Evolutionary conservation across 106 monocot genomes (phyloP).

Genomic region (Dendrobium huoshanense): DNA sequence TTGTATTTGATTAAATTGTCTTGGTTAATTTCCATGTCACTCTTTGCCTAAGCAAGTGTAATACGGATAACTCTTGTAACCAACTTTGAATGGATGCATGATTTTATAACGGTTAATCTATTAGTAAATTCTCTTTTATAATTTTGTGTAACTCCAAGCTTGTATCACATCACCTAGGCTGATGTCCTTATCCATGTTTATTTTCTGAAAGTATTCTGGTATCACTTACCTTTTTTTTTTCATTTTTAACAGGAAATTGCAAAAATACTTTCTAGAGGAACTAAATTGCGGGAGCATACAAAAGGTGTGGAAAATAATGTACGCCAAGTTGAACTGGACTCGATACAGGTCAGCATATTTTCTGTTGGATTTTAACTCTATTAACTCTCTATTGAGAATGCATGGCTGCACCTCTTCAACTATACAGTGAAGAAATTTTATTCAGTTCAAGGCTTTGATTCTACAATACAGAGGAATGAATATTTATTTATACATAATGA

Average conservation of each 20-base stretch:
- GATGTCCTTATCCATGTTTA: background rate
- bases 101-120: no score
- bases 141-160: no score
- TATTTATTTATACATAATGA: no score
- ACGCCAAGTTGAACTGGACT: constrained; percentile 88
- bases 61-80: no score
- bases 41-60: no score
- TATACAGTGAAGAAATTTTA: background rate
- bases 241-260: constrained; percentile 57
- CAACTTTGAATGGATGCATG: no score
- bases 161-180: no score
- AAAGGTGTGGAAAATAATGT: constrained; percentile 97
- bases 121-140: no score
- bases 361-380: background rate
- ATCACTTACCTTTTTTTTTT: background rate
- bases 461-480: no score
- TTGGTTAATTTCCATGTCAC: no score
- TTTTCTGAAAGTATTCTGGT: background rate
- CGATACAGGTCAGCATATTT: constrained; percentile 69
- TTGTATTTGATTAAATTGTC: no score
- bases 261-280: constrained; percentile 83
- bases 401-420: background rate
- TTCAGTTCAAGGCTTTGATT: no score
- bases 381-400: background rate
- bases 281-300: constrained; percentile 77